Conservation (phyloP, 345 rosid species). For the Boechera stricta region DNA sequence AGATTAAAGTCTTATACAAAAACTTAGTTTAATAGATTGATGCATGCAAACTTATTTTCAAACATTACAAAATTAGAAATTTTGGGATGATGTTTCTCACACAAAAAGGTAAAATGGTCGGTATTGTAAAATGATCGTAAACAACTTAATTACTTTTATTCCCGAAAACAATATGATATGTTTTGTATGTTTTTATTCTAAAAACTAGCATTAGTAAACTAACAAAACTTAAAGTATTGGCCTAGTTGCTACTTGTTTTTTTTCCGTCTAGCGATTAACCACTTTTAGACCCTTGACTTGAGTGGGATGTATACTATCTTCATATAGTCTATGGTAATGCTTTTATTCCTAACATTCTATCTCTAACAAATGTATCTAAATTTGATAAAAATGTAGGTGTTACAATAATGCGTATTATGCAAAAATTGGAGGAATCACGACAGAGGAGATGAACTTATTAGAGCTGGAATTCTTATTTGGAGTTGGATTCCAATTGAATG, state of each 20-base stretch:
- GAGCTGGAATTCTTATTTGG: conserved; percentile 76
- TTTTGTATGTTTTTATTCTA: no score
- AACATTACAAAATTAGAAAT: background rate
- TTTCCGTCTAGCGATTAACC: background rate
- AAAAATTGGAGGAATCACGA: conserved; percentile 72
- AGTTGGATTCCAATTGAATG: conserved; percentile 66
- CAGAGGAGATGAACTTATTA: conserved; percentile 64
- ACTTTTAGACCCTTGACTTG: no score
- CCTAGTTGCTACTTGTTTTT: background rate
- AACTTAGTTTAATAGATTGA: no score
- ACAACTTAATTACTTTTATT: no score
- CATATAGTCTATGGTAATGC: background rate
- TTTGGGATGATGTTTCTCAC: background rate
- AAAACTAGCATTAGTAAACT: background rate
- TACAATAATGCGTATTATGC: conserved; percentile 75
- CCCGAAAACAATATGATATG: no score
- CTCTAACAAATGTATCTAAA: background rate
- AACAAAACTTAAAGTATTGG: background rate
- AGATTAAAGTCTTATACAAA: no score
- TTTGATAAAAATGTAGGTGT: conserved; percentile 45
- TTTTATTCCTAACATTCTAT: background rate
- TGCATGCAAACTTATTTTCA: background rate
- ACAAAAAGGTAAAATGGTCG: no score
- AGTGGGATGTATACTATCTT: background rate
- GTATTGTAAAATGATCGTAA: no score